These are phyloP conservation scores for Aureobasidium sp. DNA, from an alignment of 2,329 filamentous ascomycete genomes.

Conservation along the genomic window DNA sequence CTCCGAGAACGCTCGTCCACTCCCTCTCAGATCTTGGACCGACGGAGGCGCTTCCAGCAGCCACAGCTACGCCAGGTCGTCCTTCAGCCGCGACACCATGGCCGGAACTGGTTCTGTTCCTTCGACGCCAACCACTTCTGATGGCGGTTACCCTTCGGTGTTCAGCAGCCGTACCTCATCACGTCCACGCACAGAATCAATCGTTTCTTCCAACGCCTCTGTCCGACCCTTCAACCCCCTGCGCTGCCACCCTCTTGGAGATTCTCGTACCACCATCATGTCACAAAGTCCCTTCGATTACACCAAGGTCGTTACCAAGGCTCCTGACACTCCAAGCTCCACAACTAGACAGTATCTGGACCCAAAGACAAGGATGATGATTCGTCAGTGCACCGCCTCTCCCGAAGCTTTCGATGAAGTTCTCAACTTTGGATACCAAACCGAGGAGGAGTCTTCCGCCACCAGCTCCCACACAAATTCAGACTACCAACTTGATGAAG, in stretches of 20 bases:
- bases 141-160: neutral
- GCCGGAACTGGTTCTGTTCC: neutral
- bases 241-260: neutral
- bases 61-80: constrained; percentile 1
- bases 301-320: neutral
- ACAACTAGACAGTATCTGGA: constrained; percentile 67
- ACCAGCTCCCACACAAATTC: neutral
- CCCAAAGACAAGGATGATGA: constrained; percentile 75
- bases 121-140: neutral
- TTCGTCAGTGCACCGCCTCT: constrained; percentile 77
- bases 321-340: neutral
- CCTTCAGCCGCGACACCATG: neutral
- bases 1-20: neutral
- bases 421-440: constrained; percentile 83
- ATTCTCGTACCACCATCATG: neutral
- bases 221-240: neutral
- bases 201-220: neutral
- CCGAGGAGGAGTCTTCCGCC: neutral
- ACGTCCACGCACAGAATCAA: neutral
- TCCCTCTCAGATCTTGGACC: neutral
- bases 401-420: constrained; percentile 95
- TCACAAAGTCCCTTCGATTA: neutral
- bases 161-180: neutral
- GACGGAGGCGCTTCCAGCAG: neutral
- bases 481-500: neutral